A percentile compares a stretch with the other conserved stretches of the same genome.
Conservation (phyloP, 2,329 filamentous ascomycete species). For the Aspergillus sp. region DNA sequence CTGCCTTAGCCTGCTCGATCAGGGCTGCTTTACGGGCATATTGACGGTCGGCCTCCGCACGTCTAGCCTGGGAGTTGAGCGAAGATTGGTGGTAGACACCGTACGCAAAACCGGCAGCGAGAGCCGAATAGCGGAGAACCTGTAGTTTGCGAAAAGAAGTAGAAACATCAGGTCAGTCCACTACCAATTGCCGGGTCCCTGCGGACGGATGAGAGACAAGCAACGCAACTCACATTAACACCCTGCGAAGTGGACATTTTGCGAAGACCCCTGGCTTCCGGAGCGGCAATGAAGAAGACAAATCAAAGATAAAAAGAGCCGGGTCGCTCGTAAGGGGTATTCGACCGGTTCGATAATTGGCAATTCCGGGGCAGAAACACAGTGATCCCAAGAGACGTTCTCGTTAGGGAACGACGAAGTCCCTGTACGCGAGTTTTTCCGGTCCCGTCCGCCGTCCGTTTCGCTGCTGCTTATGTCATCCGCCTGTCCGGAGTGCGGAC, state of each 20-base stretch:
- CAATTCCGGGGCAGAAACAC: constrained; percentile 6
- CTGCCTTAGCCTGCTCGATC: constrained; percentile 88
- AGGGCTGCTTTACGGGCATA: constrained; percentile 86
- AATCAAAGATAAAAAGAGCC: constrained; percentile 23
- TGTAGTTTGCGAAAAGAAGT: constrained; percentile 36
- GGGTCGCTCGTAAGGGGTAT: constrained; percentile 24
- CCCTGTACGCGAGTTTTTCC: constrained; percentile 39
- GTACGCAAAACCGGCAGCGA: constrained; percentile 87
- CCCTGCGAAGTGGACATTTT: constrained; percentile 59
- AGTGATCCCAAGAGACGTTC: not conserved
- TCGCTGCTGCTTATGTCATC: constrained; percentile 33
- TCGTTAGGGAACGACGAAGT: constrained; percentile 19
- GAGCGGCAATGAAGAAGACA: constrained; percentile 34
- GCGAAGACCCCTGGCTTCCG: constrained; percentile 37
- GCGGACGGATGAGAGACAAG: constrained; percentile 6
- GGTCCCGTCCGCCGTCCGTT: constrained; percentile 23
- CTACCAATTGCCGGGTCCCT: constrained; percentile 8
- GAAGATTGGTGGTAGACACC: constrained; percentile 88
- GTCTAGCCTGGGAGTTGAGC: constrained; percentile 65
- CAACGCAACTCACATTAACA: constrained; percentile 53
- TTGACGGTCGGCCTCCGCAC: constrained; percentile 66
- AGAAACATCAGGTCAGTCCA: constrained; percentile 15
- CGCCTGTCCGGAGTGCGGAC: constrained; percentile 6
- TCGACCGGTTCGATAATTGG: constrained; percentile 32
- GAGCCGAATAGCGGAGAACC: constrained; percentile 96